phyloP scores from a whole-genome alignment of 495 filamentous ascomycete genomes.

The Terfezia boudieri region DNA sequence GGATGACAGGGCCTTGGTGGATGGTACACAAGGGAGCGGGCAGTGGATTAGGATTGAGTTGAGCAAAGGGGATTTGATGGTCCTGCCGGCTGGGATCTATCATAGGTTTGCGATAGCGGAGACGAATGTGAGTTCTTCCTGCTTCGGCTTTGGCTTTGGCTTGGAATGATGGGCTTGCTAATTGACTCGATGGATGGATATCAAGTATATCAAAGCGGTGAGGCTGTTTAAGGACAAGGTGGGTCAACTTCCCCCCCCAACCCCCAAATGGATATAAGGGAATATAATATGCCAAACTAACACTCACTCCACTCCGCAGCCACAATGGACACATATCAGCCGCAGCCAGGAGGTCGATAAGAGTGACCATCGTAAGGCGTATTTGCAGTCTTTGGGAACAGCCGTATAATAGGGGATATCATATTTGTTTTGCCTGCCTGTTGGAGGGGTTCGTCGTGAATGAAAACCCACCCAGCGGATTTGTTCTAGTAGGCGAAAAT shows the following conservation, averaged over 20 bases:
- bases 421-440: too few relatives aligned
- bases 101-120: slow-evolving; percentile 90
- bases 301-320: slow-evolving; percentile 18
- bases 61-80: slow-evolving; percentile 52
- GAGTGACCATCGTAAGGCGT: slow-evolving; percentile 57
- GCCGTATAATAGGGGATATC: too few relatives aligned
- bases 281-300: too few relatives aligned
- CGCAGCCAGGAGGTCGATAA: slow-evolving; percentile 51
- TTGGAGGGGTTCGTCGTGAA: too few relatives aligned
- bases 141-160: too few relatives aligned
- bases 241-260: neutral
- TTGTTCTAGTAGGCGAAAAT: too few relatives aligned
- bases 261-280: too few relatives aligned
- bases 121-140: slow-evolving; percentile 45
- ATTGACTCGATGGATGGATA: neutral
- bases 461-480: too few relatives aligned
- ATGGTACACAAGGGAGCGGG: slow-evolving; percentile 16
- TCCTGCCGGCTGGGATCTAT: slow-evolving; percentile 90
- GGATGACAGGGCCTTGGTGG: slow-evolving; percentile 22
- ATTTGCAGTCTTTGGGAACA: slow-evolving; percentile 26
- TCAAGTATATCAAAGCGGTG: slow-evolving; percentile 85
- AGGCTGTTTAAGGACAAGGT: slow-evolving; percentile 84
- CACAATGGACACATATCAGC: slow-evolving; percentile 93
- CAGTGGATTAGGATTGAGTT: slow-evolving; percentile 66
- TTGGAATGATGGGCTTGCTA: too few relatives aligned